Evolutionary conservation across 1,284 basidiomycete species (phyloP), one percentile per base, ranked within the genome.

Genomic region (Gomphus bonarii): DNA sequence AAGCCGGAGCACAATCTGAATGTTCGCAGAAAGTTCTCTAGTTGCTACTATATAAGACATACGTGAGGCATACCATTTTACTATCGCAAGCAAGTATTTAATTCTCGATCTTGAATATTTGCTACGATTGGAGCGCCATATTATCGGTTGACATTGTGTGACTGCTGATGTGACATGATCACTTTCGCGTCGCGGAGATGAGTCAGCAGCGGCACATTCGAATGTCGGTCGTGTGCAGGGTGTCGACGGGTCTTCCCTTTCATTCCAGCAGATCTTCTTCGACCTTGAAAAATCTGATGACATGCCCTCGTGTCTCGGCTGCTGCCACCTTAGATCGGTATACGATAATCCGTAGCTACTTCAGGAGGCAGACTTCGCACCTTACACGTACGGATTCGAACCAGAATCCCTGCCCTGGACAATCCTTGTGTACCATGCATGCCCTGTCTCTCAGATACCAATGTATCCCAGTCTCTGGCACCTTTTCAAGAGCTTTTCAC

Each of bases 261-360:
- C 31, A 18, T 25, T 42, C 52, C 16, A 25, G 38, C 10, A 30
- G 25, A 18, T 14, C 25, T 54, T 40, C 36, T 25, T 43, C 30
- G 14, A 16, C 25, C 22, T 38, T 36, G 11, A 38, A 43, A 22
- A 40, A 12, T 33, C 10, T 38, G 16, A 6, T 6, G 30, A 44
- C 8, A 28, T 51, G 33, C 22, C 22, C 18, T n/a, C 52, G 14
- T 40, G 14, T n/a, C 38, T 10, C 31, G 4, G 50, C 50, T 40
- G 52, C 61, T 22, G 67, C 71, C 5, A 67, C 67, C 35, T 59
- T 73, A 42, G 78, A 79, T 66, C 74, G 80, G 25, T 82, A 81
- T 66, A 67, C 67, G 10, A 67, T 73, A 48, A 78, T 81, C 42
- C 73, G 75, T 56, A 68, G 65, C 14, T 82, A 81, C 67, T 82